phyloP scores from a whole-genome alignment of 331 rosid species.

The Prunus yedoensis region DNA sequence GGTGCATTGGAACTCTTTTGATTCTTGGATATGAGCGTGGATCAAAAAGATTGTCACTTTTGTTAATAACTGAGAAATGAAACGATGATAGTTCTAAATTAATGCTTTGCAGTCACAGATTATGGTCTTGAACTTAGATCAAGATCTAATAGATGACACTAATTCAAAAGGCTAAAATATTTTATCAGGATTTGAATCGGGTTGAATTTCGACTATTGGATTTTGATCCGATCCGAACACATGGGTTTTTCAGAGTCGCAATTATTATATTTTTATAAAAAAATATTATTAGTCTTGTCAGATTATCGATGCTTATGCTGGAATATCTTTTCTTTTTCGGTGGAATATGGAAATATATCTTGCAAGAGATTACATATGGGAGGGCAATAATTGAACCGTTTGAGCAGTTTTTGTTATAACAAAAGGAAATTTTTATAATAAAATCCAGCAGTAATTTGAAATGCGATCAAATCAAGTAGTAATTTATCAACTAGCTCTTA shows the following conservation, averaged over 20 bases:
- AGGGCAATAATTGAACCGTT: neutral
- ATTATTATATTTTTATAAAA: neutral
- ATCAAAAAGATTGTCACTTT: conserved; percentile 5
- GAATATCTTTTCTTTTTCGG: neutral
- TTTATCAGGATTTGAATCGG: neutral
- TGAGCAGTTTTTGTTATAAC: neutral
- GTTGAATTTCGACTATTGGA: neutral
- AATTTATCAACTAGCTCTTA: no score
- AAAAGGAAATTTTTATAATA: neutral
- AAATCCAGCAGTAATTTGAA: no score
- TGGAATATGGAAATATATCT: neutral
- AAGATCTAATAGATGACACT: neutral
- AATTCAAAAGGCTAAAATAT: neutral
- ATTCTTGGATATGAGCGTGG: conserved; percentile 2
- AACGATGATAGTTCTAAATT: neutral
- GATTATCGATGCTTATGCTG: neutral
- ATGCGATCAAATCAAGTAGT: no score
- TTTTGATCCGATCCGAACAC: neutral
- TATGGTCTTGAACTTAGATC: neutral
- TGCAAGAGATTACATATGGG: no score
- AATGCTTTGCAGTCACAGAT: neutral
- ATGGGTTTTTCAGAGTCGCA: neutral
- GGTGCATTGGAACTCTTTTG: neutral
- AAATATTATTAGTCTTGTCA: neutral
- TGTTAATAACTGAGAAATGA: neutral